phyloP scores from a whole-genome alignment of 768 basidiomycete species.

The Sporobolomyces roseus region DNA sequence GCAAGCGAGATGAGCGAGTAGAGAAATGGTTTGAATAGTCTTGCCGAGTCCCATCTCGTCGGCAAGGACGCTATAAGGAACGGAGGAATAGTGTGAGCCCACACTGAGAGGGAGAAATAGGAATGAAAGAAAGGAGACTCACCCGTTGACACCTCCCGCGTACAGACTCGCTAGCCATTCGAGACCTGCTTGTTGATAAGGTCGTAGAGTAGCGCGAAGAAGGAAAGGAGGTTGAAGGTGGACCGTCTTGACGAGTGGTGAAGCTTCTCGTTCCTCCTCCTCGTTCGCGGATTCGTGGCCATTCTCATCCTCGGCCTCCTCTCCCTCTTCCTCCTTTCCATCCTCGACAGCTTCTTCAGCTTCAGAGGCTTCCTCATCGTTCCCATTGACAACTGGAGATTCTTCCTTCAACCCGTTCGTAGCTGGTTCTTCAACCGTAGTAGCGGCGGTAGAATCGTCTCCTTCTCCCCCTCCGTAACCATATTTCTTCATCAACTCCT shows the following conservation, averaged over 20 bases:
- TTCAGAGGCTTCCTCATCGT: slow-evolving; percentile 19
- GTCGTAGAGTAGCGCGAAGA: slow-evolving; percentile 52
- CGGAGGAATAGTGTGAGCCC: too few relatives aligned
- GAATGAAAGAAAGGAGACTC: not conserved
- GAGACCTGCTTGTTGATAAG: slow-evolving; percentile 53
- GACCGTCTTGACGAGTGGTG: slow-evolving; percentile 22
- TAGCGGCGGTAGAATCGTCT: not conserved
- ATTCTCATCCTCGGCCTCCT: slow-evolving; percentile 32
- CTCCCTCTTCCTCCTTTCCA: slow-evolving; percentile 32
- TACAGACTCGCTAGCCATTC: slow-evolving; percentile 54
- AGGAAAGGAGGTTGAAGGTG: slow-evolving; percentile 50
- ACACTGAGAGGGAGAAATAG: not conserved
- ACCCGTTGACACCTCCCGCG: slow-evolving; percentile 52
- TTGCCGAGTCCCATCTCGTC: slow-evolving; percentile 49
- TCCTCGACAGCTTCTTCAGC: slow-evolving; percentile 23
- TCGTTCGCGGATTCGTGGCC: slow-evolving; percentile 32
- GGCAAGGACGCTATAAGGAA: slow-evolving; percentile 27
- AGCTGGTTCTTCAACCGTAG: not conserved
- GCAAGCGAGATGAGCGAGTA: slow-evolving; percentile 77
- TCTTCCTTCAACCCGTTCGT: slow-evolving; percentile 13
- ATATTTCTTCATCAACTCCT: slow-evolving; percentile 42
- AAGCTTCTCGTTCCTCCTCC: slow-evolving; percentile 28
- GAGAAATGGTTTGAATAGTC: slow-evolving; percentile 93
- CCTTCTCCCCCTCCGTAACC: slow-evolving; percentile 21
- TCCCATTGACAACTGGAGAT: slow-evolving; percentile 23